Evolutionary conservation across 208 protist genomes (phyloP).

Genomic region (Leishmania aethiopica): DNA sequence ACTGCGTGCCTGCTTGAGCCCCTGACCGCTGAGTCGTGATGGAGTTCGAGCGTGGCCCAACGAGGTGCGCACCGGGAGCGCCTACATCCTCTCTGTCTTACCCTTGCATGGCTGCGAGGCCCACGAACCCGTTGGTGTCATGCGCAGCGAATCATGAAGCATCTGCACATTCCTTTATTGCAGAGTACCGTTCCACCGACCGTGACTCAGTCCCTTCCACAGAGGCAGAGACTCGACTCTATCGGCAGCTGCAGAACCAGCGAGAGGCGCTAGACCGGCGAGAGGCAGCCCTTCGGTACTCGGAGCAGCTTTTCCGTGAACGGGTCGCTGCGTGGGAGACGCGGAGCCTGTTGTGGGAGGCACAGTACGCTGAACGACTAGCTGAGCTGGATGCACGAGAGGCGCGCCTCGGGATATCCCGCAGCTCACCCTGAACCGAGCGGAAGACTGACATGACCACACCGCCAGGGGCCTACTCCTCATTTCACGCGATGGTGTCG

Average conservation of each 20-base stretch:
- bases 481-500: neutral
- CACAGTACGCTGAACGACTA: slow-evolving; percentile 11
- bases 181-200: no score
- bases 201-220: neutral
- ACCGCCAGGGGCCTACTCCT: neutral
- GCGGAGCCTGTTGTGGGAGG: slow-evolving; percentile 16
- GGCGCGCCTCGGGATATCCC: neutral
- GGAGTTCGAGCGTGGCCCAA: slow-evolving; percentile 20
- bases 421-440: neutral
- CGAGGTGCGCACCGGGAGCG: slow-evolving; percentile 2
- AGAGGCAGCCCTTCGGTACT: neutral
- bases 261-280: neutral
- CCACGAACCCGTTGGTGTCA: neutral
- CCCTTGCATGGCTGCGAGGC: neutral
- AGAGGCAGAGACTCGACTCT: neutral
- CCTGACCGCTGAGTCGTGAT: neutral
- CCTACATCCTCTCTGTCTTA: neutral
- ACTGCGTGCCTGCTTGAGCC: neutral
- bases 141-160: neutral
- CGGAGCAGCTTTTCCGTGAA: slow-evolving; percentile 1
- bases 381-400: slow-evolving; percentile 12
- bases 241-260: neutral
- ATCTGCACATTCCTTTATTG: neutral
- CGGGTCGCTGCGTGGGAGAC: slow-evolving; percentile 16
- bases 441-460: neutral